Evolutionary conservation across 1,284 basidiomycete genomes (phyloP), one percentile per base, ranked within the genome.

Genomic region (Paramarasmius palmivorus): DNA sequence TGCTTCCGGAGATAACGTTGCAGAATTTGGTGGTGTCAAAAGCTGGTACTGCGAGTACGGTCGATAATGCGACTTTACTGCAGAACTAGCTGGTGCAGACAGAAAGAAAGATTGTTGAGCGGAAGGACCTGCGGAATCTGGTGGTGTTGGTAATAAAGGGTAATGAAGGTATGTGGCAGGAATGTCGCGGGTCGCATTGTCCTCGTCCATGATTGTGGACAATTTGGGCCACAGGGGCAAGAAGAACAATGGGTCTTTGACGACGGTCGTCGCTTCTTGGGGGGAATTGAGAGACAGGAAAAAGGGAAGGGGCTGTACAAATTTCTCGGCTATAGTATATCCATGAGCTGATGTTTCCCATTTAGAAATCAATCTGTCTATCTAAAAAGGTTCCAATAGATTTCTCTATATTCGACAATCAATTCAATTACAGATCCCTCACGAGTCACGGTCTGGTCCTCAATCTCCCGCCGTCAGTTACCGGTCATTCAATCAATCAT

Each of bases 401-500:
- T 20, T 22, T 20, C 15, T 9, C 12, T 15, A 12, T 14, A 14
- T 19, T 23, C n/a, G 26, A 19, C n/a, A 9, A 19, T 19, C 22
- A 42, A 22, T 6, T 25, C 41, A 42, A 20, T 54, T 34, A n/a
- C n/a, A n/a, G n/a, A n/a, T n/a, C n/a, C n/a, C n/a, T n/a, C n/a
- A 42, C 14, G 14, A 40, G n/a, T 17, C 20, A 42, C 41, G n/a
- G n/a, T 40, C n/a, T 7, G 12, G 22, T 14, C 9, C 14, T 25
- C 20, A 42, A 19, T 12, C 17, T n/a, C 17, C 19, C 22, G 15
- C 44, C n/a, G 23, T 34, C 15, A 25, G 15, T 53, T 50, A 15
- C 26, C 19, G 12, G 35, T 41, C 25, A 36, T 40, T 54, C 65
- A 61, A 23, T 56, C 42, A 79, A 60, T 93, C 90, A 56, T 98